Base-by-base conservation (phyloP, 176 grass and related monocot species). In the Ampelocalamus luodianensis region DNA sequence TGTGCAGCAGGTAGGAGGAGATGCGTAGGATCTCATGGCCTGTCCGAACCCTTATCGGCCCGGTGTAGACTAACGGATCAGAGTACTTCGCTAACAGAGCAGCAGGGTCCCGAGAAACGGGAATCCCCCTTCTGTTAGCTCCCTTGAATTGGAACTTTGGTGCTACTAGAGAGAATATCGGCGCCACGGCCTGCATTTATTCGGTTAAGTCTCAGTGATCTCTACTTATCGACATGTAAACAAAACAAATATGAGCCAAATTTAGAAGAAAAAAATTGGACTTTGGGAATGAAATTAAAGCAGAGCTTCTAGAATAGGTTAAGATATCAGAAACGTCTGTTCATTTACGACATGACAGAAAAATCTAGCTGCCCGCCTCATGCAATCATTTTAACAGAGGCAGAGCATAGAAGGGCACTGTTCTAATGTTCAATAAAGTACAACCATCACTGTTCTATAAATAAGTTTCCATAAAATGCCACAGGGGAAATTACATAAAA, bases 91-190 rank as follows among this genome's bases (percentile, higher is more conserved):
- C 91, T 22, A 94, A 71, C 86, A 99, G 84, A 7, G 93, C 93
- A 0, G 93, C 93, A 0, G 93, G 96, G 59, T 99, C 96, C 4
- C 96, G 91, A 3, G 93, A 96, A 8, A 99, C 96, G 0, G 96
- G 96, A 17, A 99, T 94, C 49, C 96, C 96, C n/a, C 83, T 82
- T 46, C 92, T 99, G 87, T 99, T 99, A 0, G 96, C 96, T 48
- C 96, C 96, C 85, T 94, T 99, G 93, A 99, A 99, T 73, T 99
- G 96, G 32, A 93, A 88, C 88, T 93, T 93, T 4, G 93, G 96
- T 32, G 85, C 88, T 49, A 99, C 72, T 10, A 94, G 83, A 50
- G 96, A 99, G 83, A 99, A 89, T 73, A 99, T 89, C 12, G 96
- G 96, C 16, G 96, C 93, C 96, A 99, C 87, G 6, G 90, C 93